phyloP scores from a whole-genome alignment of 345 rosid genomes.

The Hibiscus mutabilis region DNA sequence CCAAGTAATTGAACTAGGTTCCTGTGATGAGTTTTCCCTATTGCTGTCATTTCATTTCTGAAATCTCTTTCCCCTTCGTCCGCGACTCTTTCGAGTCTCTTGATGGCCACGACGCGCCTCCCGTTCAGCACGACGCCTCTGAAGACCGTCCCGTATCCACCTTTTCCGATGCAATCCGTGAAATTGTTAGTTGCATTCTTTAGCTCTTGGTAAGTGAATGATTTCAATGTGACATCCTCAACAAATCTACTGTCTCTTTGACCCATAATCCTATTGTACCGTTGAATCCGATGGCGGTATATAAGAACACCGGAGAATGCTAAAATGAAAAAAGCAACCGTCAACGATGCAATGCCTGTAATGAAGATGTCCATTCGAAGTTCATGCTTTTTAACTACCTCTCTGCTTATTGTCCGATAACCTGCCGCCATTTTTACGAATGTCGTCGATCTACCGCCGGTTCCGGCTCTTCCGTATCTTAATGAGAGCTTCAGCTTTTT shows the following conservation, averaged over 20 bases:
- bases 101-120: slow-evolving; percentile 13
- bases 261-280: not conserved
- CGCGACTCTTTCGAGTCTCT: slow-evolving; percentile 20
- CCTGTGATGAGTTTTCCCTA: slow-evolving; percentile 25
- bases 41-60: slow-evolving; percentile 18
- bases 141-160: slow-evolving; percentile 20
- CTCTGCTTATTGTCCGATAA: not conserved
- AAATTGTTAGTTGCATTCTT: slow-evolving; percentile 2
- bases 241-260: not conserved
- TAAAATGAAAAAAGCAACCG: not conserved
- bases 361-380: not conserved
- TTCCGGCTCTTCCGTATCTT: not conserved
- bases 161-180: slow-evolving; percentile 2
- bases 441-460: not conserved
- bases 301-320: not conserved
- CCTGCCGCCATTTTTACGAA: not conserved
- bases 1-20: slow-evolving; percentile 25
- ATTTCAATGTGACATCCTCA: not conserved
- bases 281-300: not conserved
- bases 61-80: slow-evolving; percentile 17
- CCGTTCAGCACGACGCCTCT: slow-evolving; percentile 14
- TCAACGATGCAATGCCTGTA: not conserved
- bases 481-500: not conserved
- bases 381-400: not conserved
- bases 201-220: not conserved